Base-by-base conservation (phyloP, 306 rosid species). In the Carpinus fangiana region DNA sequence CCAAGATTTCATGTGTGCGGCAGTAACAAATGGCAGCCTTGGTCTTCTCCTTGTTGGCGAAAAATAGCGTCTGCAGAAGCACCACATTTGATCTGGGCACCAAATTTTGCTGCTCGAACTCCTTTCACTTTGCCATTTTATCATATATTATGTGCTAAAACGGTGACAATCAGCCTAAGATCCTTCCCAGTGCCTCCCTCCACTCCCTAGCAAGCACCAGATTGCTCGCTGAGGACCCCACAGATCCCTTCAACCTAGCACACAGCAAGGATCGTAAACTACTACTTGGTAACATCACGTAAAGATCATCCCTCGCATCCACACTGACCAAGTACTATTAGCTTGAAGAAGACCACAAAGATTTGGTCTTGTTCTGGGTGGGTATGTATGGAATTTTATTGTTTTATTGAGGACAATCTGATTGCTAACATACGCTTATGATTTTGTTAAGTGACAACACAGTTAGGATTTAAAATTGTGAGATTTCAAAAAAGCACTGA, bases 121-220 rank as follows among this genome's bases (percentile, higher is more conserved):
- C 73, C 99, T 91, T 64, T 95, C 98, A 79, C 88, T 95, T 73
- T 95, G 99, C 99, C 99, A 95, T 90, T 85, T 95, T 20, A 95
- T 88, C 99, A 95, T 95, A 52, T 93, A 31, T 31, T 93, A 75
- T 95, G 99, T 2, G 98, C 98, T 84, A 95, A 80, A 16, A 31
- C 34, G 98, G 98, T 9, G 90, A 90, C 67, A 95, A 21, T 98
- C 98, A 95, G 23, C 86, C 89, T 57, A 95, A 72, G 51, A 95
- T 88, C 69, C 87, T 89, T 28, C 89, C 97, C 85, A 95, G 68
- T 38, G 99, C 99, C 71, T 87, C 98, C 59, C 82, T 90, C 99
- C 99, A 95, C 54, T 95, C 97, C 11, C 81, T 87, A 4, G 98
- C 99, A 6, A 95, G 81, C 53, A 62, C 74, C 62, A 89, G 86